phyloP scores from a whole-genome alignment of 2,329 filamentous ascomycete genomes.

The Chrysosporium keratinophilum region DNA sequence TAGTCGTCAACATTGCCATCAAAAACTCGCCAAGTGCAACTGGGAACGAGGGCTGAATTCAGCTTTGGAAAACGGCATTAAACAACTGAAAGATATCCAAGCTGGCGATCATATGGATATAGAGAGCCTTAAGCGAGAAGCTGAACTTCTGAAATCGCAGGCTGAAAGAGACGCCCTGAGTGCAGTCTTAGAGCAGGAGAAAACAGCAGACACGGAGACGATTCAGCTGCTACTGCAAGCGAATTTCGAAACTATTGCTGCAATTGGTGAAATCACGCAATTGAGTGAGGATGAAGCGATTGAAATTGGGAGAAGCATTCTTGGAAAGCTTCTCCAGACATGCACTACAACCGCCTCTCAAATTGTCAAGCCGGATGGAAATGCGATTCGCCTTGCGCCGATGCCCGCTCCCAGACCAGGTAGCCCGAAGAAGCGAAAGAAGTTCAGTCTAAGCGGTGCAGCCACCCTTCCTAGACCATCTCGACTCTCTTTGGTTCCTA shows the following conservation, averaged over 20 bases:
- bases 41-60: constrained; percentile 86
- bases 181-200: constrained; percentile 75
- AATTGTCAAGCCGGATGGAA: constrained; percentile 80
- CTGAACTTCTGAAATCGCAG: constrained; percentile 71
- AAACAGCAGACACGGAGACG: constrained; percentile 62
- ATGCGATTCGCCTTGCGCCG: constrained; percentile 41
- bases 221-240: constrained; percentile 77
- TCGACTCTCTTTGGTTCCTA: constrained; percentile 5
- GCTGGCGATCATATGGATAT: constrained; percentile 56
- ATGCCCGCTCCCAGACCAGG: constrained; percentile 61
- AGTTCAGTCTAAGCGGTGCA: constrained; percentile 32
- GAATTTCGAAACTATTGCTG: constrained; percentile 82
- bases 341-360: constrained; percentile 67
- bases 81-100: constrained; percentile 64
- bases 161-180: constrained; percentile 70
- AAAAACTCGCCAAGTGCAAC: constrained; percentile 64
- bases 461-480: constrained; percentile 8
- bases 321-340: constrained; percentile 65
- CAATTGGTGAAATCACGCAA: constrained; percentile 66
- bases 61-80: constrained; percentile 73
- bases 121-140: constrained; percentile 64
- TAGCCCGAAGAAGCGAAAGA: constrained; percentile 64
- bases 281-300: constrained; percentile 81
- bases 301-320: constrained; percentile 62
- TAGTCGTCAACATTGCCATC: constrained; percentile 82